Conservation (phyloP, 164 flowering plant species). For the Annona cherimola region DNA sequence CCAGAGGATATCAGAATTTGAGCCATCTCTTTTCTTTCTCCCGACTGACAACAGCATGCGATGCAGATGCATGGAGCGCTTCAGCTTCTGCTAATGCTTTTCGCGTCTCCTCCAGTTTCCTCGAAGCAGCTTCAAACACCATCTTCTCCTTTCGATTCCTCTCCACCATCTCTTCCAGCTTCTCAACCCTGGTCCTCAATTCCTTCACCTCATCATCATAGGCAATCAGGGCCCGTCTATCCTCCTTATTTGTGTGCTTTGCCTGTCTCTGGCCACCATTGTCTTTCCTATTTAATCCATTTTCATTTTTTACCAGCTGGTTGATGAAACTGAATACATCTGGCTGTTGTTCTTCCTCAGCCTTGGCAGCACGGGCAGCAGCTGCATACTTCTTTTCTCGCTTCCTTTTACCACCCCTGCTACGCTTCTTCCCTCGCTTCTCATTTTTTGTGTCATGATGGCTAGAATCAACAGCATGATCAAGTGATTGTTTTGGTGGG, state of each 20-base stretch:
- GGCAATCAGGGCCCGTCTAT: conserved; percentile 58
- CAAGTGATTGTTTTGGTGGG: conserved; percentile 87
- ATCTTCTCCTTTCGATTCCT: conserved; percentile 76
- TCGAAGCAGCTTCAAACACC: conserved; percentile 72
- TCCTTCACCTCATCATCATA: conserved; percentile 74
- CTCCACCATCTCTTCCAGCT: conserved; percentile 80
- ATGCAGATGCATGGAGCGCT: conserved; percentile 70
- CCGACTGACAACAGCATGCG: conserved; percentile 53
- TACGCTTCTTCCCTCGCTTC: conserved; percentile 43
- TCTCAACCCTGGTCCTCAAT: conserved; percentile 48
- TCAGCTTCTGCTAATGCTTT: conserved; percentile 68
- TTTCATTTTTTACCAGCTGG: conserved; percentile 51
- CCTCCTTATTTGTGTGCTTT: conserved; percentile 44
- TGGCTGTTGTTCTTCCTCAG: conserved; percentile 37
- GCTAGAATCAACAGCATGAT: conserved; percentile 45
- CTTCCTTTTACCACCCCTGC: conserved; percentile 88
- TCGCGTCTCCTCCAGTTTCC: conserved; percentile 71
- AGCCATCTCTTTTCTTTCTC: conserved; percentile 93
- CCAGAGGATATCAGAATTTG: conserved; percentile 44
- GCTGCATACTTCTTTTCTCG: conserved; percentile 84
- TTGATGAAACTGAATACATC: conserved; percentile 76
- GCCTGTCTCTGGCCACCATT: conserved; percentile 26
- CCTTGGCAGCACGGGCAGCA: conserved; percentile 53
- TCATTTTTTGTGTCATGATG: conserved; percentile 22
- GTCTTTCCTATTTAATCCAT: conserved; percentile 31